phyloP scores from a whole-genome alignment of 306 rosid species.

The Begonia masoniana region DNA sequence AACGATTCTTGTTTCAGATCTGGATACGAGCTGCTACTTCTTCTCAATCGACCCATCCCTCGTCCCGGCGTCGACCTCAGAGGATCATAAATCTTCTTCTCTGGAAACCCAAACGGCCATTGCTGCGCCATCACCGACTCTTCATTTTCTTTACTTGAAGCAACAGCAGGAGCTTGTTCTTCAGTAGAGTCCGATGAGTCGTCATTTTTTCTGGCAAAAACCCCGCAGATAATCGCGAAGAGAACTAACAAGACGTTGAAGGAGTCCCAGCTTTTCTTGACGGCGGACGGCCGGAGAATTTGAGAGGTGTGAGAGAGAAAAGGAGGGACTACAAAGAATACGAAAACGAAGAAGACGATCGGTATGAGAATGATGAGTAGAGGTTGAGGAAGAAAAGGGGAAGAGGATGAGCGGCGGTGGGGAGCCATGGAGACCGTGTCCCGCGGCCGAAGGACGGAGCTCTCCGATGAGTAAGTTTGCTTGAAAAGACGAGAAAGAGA shows the following conservation, averaged over 20 bases:
- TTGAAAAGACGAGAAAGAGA: too few relatives aligned
- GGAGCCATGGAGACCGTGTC: constrained; percentile 36
- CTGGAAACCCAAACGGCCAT: constrained; percentile 37
- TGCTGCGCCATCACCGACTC: constrained; percentile 15
- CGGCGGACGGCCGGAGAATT: constrained; percentile 32
- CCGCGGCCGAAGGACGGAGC: too few relatives aligned
- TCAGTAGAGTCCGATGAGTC: constrained; percentile 7
- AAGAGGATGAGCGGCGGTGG: constrained; percentile 30
- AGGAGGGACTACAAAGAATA: constrained; percentile 48
- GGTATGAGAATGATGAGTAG: constrained; percentile 58
- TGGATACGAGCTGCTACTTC: constrained; percentile 77
- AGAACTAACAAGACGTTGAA: constrained; percentile 55
- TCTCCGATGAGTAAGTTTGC: too few relatives aligned
- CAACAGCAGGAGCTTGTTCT: constrained; percentile 13
- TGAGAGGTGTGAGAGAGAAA: constrained; percentile 41
- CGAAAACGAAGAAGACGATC: constrained; percentile 24
- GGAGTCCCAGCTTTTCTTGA: constrained; percentile 71
- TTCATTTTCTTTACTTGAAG: neutral
- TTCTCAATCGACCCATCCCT: constrained; percentile 24
- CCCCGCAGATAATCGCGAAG: constrained; percentile 53
- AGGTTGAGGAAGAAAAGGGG: constrained; percentile 46
- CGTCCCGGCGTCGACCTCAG: constrained; percentile 7
- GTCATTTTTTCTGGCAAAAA: constrained; percentile 37
- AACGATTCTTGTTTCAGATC: constrained; percentile 59
- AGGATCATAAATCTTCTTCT: constrained; percentile 10